These are phyloP conservation scores for Globisporangium echinulatum DNA, from an alignment of 352 stramenopile species.

Conservation along the genomic window DNA sequence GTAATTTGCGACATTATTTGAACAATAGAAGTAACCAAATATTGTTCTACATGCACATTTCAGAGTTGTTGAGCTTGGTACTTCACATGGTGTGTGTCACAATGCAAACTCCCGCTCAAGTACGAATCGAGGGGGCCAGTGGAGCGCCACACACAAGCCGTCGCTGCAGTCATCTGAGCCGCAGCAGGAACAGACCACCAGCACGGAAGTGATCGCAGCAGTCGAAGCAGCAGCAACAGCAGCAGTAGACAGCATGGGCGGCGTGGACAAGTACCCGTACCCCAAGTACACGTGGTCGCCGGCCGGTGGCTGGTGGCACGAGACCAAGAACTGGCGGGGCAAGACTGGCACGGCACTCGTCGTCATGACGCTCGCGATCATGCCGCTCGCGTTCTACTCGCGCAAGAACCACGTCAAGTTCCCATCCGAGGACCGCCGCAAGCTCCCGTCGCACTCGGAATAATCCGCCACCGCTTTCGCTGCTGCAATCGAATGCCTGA, in stretches of 20 bases:
- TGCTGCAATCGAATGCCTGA: too few species aligned
- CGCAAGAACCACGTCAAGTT: conserved; percentile 65
- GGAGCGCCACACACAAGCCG: neutral
- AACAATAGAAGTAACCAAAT: too few species aligned
- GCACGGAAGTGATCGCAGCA: neutral
- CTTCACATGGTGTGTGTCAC: too few species aligned
- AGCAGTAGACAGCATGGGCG: conserved; percentile 44
- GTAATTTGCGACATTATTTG: too few species aligned
- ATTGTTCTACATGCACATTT: too few species aligned
- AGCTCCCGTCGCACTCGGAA: conserved; percentile 20
- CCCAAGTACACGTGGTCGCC: conserved; percentile 86
- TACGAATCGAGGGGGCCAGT: neutral
- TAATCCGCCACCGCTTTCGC: neutral
- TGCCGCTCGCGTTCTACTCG: conserved; percentile 59
- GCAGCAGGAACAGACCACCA: conserved; percentile 3
- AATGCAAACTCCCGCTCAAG: neutral
- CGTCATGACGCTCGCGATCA: conserved; percentile 34
- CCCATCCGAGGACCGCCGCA: conserved; percentile 62
- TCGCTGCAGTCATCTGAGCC: too few species aligned
- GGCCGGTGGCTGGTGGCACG: conserved; percentile 78
- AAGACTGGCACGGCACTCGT: conserved; percentile 61
- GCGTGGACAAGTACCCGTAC: conserved; percentile 78
- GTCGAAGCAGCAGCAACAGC: conserved; percentile 1
- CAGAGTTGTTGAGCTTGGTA: too few species aligned
- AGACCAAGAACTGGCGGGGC: conserved; percentile 80